Evolutionary conservation across 2,329 filamentous ascomycete genomes (phyloP), one percentile per base, ranked within the genome.

Genomic region (Graphium sp.): DNA sequence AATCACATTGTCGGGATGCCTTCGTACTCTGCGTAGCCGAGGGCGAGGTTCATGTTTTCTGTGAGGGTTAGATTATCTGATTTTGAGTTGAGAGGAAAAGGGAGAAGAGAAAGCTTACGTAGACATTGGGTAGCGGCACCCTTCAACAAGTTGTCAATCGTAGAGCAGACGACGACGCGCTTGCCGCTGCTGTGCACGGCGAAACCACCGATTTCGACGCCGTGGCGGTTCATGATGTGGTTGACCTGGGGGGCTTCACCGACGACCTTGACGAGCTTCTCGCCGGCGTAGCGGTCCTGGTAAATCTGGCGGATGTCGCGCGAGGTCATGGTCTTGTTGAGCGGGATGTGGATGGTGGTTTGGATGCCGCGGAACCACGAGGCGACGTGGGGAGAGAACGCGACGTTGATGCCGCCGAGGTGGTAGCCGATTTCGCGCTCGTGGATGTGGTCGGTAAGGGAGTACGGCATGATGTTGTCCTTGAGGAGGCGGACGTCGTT

Each of bases 321-420:
- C 23, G 81, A 85, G 3, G 74, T 81, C 80, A 95, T 91, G 35
- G 71, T 66, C 53, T 87, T 67, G 45, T 77, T 77, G 7, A 98
- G 63, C 9, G 87, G 87, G 28, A 95, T 81, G 46, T 74, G 84
- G 52, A 95, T 85, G 22, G 84, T 87, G 53, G 85, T 80, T 47
- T 82, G 74, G 41, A 95, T 95, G 37, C 87, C 87, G 47, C 91
- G 78, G 68, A 95, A 95, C 87, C 84, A 95, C 10, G 78, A 73
- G n/a, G 84, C 82, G 15, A 93, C 85, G 50, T 95, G 89, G 6
- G 89, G 89, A 33, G 89, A 78, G 48, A 98, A 98, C 5, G 75
- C 79, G 8, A 92, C 74, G 12, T 68, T 56, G 10, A 59, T 63
- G n/a, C n/a, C n/a, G 27, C 75, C 79, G 8, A 95, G 67, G 47